A percentile compares a stretch with the other conserved stretches of the same genome.
phyloP scores from a whole-genome alignment of 2,329 filamentous ascomycete species.

The Periglandula ipomoeae region DNA sequence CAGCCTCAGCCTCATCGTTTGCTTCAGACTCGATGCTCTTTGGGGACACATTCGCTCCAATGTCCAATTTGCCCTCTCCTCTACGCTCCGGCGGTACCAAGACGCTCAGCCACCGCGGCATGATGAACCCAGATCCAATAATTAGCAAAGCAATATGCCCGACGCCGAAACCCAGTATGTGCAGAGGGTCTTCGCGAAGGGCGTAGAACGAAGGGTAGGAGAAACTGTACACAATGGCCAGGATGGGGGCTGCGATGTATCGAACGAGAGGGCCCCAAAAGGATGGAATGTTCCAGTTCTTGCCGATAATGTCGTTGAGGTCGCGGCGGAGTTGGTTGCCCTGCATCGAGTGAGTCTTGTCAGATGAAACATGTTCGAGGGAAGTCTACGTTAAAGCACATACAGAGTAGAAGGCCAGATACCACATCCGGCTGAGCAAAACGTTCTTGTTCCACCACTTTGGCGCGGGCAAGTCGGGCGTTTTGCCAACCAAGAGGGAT shows the following conservation, averaged over 20 bases:
- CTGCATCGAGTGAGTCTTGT: no score
- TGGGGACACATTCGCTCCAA: constrained; percentile 12
- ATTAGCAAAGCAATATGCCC: constrained; percentile 37
- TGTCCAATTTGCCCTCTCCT: constrained; percentile 31
- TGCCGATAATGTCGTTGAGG: constrained; percentile 44
- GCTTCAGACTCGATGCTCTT: not conserved
- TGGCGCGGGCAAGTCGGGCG: constrained; percentile 30
- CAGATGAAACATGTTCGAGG: no score
- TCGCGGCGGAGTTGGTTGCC: constrained; percentile 47
- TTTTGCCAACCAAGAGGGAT: constrained; percentile 31
- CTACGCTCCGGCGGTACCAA: constrained; percentile 39
- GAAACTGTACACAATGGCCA: constrained; percentile 43
- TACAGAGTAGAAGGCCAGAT: constrained; percentile 47
- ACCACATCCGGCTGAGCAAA: constrained; percentile 37
- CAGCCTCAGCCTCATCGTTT: not conserved
- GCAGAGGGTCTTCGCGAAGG: constrained; percentile 38
- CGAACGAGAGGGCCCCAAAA: constrained; percentile 42
- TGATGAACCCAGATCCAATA: constrained; percentile 37
- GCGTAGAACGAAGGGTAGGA: constrained; percentile 40
- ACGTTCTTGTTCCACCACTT: constrained; percentile 31
- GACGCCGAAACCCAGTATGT: constrained; percentile 40
- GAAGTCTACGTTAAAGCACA: no score
- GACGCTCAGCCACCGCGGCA: constrained; percentile 44
- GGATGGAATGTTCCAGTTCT: constrained; percentile 45
- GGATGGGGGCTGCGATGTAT: constrained; percentile 38